phyloP scores from a whole-genome alignment of 1,139 yeast species.

The Saccharomyces hybrid region DNA sequence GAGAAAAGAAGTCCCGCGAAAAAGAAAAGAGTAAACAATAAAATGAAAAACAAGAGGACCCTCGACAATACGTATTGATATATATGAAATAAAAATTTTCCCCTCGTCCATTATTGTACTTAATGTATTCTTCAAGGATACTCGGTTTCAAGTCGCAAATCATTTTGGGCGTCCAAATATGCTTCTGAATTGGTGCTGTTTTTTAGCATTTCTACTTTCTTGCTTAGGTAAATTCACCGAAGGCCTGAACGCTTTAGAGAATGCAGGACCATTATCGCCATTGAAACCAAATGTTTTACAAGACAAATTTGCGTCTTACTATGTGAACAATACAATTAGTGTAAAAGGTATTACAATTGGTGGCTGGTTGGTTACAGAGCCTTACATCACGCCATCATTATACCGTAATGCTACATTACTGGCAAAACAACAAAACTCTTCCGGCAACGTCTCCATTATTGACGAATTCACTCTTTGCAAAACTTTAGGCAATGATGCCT shows the following conservation, averaged over 20 bases:
- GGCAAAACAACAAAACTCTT: background rate
- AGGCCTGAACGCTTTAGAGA: background rate
- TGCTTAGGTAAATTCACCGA: background rate
- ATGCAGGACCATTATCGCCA: background rate
- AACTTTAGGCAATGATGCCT: slow-evolving; percentile 41
- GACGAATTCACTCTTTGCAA: slow-evolving; percentile 53
- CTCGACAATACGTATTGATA: background rate
- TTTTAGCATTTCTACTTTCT: background rate
- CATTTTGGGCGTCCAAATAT: background rate
- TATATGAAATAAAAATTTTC: background rate
- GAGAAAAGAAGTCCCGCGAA: background rate
- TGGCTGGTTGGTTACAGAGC: slow-evolving; percentile 62
- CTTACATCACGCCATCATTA: slow-evolving; percentile 56
- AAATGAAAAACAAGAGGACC: background rate
- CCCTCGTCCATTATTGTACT: too few species aligned
- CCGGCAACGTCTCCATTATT: slow-evolving; percentile 38
- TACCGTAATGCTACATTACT: slow-evolving; percentile 24
- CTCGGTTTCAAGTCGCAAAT: background rate
- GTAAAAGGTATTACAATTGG: slow-evolving; percentile 49
- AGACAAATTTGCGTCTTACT: slow-evolving; percentile 10
- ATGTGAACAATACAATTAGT: background rate
- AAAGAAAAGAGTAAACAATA: background rate
- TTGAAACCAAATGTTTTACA: slow-evolving; percentile 4
- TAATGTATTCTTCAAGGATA: background rate
- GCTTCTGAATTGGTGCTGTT: background rate